Base-by-base conservation (phyloP, 2,329 filamentous ascomycete species). In the Colletotrichum caudatum region DNA sequence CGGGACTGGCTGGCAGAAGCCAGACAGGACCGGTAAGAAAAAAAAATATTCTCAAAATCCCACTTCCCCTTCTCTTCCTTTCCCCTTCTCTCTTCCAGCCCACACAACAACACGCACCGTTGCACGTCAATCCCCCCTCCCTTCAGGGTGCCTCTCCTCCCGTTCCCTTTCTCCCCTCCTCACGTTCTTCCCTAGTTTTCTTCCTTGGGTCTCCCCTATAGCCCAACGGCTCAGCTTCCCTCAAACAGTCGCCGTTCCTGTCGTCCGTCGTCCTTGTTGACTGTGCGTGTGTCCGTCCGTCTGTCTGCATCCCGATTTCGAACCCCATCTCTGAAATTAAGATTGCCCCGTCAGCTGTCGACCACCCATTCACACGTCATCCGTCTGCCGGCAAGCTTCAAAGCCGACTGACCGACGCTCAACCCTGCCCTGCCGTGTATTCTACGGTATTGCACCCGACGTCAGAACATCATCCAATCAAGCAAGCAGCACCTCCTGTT, bases 111-210 rank as follows among this genome's bases (percentile, higher is more conserved):
- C 66, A 73, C 83, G 82, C 83, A 80, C 82, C 82, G 82, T 71
- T 74, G 82, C 82, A 82, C 80, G 83, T 80, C 83, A 84, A 84
- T 82, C 61, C 74, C 50, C 77, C 78, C 76, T 75, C 77, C 78
- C 77, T 75, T 75, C 75, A 80, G 82, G 82, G 82, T 82, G 81
- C 81, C 81, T 80, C 77, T 78, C 77, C 77, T 69, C 70, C 66
- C 67, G 53, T 72, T 71, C 62, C 58, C 61, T 48, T 72, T 80
- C 78, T 78, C 77, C 76, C 76, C 79, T 78, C 74, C 77, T 78
- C 70, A 26, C 78, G 75, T 73, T 76, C 75, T 77, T 75, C 75
- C 69, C 76, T 76, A 76, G 76, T 77, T 80, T 76, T 79, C 78
- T 81, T 81, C 78, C 79, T 79, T 69, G 65, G 69, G 61, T 71